Base-by-base conservation (phyloP, 768 basidiomycete species). In the Exsudoporus frostii region DNA sequence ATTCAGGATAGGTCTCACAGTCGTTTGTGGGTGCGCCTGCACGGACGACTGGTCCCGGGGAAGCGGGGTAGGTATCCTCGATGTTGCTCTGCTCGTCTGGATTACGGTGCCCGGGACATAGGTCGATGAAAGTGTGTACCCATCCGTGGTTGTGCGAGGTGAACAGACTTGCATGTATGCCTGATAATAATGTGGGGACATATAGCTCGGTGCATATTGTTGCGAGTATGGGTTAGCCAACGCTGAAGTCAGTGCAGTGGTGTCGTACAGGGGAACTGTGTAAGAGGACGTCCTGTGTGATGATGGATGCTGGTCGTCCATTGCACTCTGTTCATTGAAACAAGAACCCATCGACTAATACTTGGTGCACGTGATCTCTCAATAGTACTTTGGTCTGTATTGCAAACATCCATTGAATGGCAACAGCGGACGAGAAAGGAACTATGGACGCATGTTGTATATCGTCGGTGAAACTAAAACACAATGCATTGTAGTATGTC, bases 131-230 rank as follows among this genome's bases (percentile, higher is more conserved):
- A 71, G 57, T 0, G 70, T 68, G 51, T 76, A 76, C 37, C 75
- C 72, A 45, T 74, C 66, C 10, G 66, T 29, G 45, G 65, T 72
- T 2, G 63, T 66, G 11, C 57, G 48, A 25, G 68, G 55, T 22
- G 58, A 38, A 34, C 44, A 58, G 41, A 59, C 66, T 57, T 78
- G 79, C 56, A 71, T 51, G 58, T 81, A 82, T 22, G 80, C 82
- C 59, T 82, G 81, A 20, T 76, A 76, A 72, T 84, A 82, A 60
- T 84, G 82, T 17, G 75, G 67, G 36, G 79, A 79, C 42, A 62
- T 45, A 44, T 68, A 64, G n/a, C 63, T 48, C 33, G 67, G 67
- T 51, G 65, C 63, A 64, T 64, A 43, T 20, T 58, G 48, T 49
- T 63, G 69, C 5, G 61, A 57, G 40, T 69, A 69, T 17, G 68